phyloP scores from a whole-genome alignment of 176 grass and related monocot genomes.

The Aegilops umbellulata region DNA sequence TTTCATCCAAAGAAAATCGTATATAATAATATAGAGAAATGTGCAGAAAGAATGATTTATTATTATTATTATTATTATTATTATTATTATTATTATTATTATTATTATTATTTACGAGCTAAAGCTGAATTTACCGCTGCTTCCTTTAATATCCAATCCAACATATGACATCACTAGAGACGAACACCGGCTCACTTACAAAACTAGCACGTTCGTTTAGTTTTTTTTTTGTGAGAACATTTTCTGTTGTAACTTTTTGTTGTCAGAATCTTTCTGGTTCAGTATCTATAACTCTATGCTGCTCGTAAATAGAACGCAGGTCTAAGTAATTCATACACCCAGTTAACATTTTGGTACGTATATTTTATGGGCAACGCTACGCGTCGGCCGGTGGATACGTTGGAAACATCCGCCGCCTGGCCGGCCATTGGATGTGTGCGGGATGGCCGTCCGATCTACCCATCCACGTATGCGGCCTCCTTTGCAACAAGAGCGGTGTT shows the following conservation, averaged over 20 bases:
- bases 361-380: not conserved
- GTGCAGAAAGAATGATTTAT: not conserved
- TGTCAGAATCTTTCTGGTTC: not conserved
- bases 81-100: not conserved
- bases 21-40: not conserved
- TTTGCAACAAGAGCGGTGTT: too few relatives aligned
- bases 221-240: not conserved
- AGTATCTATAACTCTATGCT: not conserved
- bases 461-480: too few relatives aligned
- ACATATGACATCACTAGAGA: not conserved
- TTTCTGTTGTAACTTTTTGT: not conserved
- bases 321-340: not conserved
- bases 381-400: too few relatives aligned
- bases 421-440: too few relatives aligned
- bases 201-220: not conserved
- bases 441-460: too few relatives aligned
- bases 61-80: not conserved
- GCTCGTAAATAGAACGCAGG: not conserved
- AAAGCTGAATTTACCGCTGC: not conserved
- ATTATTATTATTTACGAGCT: slow-evolving; percentile 2
- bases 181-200: not conserved
- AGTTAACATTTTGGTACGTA: not conserved
- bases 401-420: too few relatives aligned
- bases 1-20: not conserved
- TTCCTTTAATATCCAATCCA: slow-evolving; percentile 30